phyloP scores from a whole-genome alignment of 225 moss, liverwort and hornwort species.

The Pleurozium schreberi region DNA sequence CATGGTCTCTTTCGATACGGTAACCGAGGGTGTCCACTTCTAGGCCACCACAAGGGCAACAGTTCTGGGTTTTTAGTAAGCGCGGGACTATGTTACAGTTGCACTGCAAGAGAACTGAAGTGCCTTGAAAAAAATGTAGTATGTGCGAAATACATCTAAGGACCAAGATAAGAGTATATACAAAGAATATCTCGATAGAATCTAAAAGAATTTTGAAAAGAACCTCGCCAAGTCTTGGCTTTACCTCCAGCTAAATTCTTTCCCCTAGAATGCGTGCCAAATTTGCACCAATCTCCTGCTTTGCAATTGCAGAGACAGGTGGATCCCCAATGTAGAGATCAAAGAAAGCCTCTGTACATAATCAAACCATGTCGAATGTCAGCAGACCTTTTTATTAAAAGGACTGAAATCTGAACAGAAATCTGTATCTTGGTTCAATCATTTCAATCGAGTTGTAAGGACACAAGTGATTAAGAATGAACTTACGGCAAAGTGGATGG shows the following conservation, averaged over 20 bases:
- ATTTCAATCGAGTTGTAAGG: neutral
- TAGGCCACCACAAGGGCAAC: neutral
- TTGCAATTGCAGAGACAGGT: slow-evolving; percentile 74
- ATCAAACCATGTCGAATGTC: slow-evolving; percentile 10
- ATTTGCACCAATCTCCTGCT: slow-evolving; percentile 78
- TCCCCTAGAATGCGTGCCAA: slow-evolving; percentile 49
- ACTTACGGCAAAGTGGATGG: slow-evolving; percentile 84
- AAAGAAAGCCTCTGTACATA: slow-evolving; percentile 75
- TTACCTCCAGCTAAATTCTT: neutral
- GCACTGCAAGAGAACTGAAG: neutral
- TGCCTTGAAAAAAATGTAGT: neutral
- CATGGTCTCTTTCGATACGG: neutral
- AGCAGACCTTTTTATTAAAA: neutral
- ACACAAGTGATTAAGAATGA: neutral
- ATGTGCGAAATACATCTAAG: neutral
- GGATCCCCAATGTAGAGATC: slow-evolving; percentile 94
- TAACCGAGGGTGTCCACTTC: neutral
- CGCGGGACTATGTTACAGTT: neutral
- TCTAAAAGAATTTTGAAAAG: neutral
- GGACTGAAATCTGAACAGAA: neutral
- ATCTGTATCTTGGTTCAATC: neutral
- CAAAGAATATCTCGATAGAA: neutral
- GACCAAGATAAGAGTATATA: neutral
- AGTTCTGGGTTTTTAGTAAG: neutral
- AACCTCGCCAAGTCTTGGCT: neutral